These are phyloP conservation scores for Barnettozyma salicaria DNA, from an alignment of 805 yeast species.

Conservation along the genomic window DNA sequence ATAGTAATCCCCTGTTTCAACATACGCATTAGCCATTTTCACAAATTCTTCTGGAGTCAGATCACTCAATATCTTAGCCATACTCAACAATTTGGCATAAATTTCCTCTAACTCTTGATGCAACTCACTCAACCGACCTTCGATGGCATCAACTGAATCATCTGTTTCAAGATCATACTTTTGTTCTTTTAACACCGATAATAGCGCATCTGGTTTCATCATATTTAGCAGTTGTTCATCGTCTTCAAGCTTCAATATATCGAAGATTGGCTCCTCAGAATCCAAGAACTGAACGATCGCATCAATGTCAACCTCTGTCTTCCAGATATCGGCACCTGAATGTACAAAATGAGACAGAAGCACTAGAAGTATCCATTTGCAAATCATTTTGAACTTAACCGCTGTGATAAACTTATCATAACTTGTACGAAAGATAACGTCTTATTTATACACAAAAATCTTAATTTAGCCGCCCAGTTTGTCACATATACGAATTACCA, in stretches of 20 bases:
- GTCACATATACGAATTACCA: no score
- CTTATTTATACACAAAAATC: not conserved
- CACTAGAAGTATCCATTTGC: no score
- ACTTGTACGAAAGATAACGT: no score
- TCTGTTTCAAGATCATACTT: constrained; percentile 2
- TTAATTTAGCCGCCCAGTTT: constrained; percentile 21
- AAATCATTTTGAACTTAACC: no score
- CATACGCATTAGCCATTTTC: constrained; percentile 12
- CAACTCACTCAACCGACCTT: constrained; percentile 10
- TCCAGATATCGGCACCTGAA: no score
- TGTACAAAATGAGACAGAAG: no score
- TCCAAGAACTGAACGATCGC: constrained; percentile 1
- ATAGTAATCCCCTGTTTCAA: constrained; percentile 1
- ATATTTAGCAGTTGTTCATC: constrained; percentile 3
- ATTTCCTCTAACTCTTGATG: constrained; percentile 12
- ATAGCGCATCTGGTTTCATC: constrained; percentile 4
- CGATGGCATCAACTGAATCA: constrained; percentile 12
- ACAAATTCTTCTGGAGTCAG: constrained; percentile 14
- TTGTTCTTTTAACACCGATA: constrained; percentile 10
- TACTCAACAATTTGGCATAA: constrained; percentile 12
- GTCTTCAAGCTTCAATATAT: constrained; percentile 5
- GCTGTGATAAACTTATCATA: not conserved
- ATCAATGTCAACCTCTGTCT: no score
- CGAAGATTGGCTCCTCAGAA: constrained; percentile 8
- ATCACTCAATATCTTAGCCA: constrained; percentile 15